Percentiles rank a stretch among this genome's conserved stretches.
phyloP scores from a whole-genome alignment of 371 early-diverging fungal species.

The Cokeromyces recurvatus region DNA sequence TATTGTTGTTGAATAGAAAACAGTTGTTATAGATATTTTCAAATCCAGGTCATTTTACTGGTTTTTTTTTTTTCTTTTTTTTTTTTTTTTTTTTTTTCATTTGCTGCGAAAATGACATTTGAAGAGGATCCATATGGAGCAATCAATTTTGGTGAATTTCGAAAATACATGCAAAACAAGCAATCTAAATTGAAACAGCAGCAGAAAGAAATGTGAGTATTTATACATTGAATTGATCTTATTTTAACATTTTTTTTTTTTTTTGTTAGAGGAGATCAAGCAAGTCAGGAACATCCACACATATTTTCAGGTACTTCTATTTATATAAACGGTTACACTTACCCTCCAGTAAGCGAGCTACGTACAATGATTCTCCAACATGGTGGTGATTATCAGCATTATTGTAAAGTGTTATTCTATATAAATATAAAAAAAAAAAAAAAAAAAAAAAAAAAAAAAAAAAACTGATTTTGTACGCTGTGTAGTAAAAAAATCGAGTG shows the following conservation, averaged over 20 bases:
- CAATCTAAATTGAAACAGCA: slow-evolving; percentile 60
- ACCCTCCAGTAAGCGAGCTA: slow-evolving; percentile 55
- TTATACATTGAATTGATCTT: neutral
- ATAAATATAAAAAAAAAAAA: too few species aligned
- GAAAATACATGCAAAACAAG: slow-evolving; percentile 59
- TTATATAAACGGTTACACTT: slow-evolving; percentile 67
- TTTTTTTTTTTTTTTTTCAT: too few species aligned
- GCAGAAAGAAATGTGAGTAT: slow-evolving; percentile 40
- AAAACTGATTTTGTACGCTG: too few species aligned
- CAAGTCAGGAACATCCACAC: slow-evolving; percentile 24
- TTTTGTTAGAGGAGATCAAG: slow-evolving; percentile 13
- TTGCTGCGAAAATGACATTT: too few species aligned
- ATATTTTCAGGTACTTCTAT: slow-evolving; percentile 59
- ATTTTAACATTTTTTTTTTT: neutral
- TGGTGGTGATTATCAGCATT: slow-evolving; percentile 61
- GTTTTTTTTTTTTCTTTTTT: too few species aligned
- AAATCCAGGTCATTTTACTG: too few species aligned
- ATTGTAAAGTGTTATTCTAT: too few species aligned
- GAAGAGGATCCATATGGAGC: slow-evolving; percentile 45
- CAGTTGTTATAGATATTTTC: too few species aligned
- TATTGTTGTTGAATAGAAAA: too few species aligned
- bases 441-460: too few species aligned
- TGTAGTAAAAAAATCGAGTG: slow-evolving; percentile 53
- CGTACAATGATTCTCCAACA: slow-evolving; percentile 51
- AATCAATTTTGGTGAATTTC: slow-evolving; percentile 58